phyloP scores from a whole-genome alignment of 345 rosid species.

The Gossypium thurberi region DNA sequence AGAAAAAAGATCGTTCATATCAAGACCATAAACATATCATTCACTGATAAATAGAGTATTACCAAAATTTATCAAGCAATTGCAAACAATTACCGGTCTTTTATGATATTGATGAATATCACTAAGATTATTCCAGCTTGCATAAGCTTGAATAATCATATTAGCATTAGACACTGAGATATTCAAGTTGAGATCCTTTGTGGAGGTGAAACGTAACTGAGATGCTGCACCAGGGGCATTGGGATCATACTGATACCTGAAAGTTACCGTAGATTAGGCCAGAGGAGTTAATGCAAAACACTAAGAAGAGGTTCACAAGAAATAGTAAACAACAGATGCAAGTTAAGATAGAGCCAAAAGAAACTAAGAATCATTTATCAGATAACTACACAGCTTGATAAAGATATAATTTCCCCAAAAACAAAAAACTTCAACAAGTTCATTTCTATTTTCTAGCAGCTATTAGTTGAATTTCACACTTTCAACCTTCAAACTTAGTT shows the following conservation, averaged over 20 bases:
- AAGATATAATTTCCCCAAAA: neutral
- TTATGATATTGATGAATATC: conserved; percentile 40
- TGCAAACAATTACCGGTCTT: conserved; percentile 34
- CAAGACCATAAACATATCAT: neutral
- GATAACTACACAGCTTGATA: neutral
- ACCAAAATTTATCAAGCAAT: neutral
- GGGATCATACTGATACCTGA: conserved; percentile 77
- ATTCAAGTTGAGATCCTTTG: conserved; percentile 74
- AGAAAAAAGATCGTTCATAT: neutral
- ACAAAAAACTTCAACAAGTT: neutral
- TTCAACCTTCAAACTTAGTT: neutral
- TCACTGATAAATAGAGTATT: conserved; percentile 2
- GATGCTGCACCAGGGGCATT: conserved; percentile 71
- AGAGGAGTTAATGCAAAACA: neutral
- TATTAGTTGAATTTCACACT: neutral
- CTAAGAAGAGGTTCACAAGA: neutral
- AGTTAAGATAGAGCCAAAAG: neutral
- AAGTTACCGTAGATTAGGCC: conserved; percentile 19
- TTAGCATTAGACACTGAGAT: conserved; percentile 74
- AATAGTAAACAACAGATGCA: neutral
- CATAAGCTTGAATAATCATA: conserved; percentile 92
- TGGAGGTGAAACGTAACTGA: conserved; percentile 69
- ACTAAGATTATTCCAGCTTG: conserved; percentile 86
- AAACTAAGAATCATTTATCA: neutral
- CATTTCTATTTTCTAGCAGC: too few relatives aligned